Evolutionary conservation across 2,329 filamentous ascomycete species (phyloP), one percentile per base, ranked within the genome.

Genomic region (Nemania bipapillata): DNA sequence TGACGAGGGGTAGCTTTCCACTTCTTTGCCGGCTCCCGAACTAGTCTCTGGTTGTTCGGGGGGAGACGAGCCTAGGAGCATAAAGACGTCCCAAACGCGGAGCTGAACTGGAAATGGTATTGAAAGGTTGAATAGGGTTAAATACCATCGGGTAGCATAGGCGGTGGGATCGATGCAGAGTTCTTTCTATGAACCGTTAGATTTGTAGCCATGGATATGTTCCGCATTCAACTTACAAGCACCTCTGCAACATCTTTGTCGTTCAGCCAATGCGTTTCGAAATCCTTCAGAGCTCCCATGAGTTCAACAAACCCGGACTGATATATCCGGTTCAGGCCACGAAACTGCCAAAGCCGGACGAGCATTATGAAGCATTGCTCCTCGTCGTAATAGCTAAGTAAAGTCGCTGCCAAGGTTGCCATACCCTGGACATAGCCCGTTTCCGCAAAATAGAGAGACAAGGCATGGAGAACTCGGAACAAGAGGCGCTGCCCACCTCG

Each of bases 341-440:
- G 90, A 67, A 96, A 85, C 77, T 93, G 89, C 93, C 95, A 99
- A 77, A 99, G 85, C 26, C 96, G 89, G n/a, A 96, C 94, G 62
- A 98, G 83, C 96, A 99, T 98, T 55, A 98, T 89, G 76, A 99
- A 99, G 5, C 93, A 90, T 74, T 90, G 90, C 80, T 97, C 96
- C 80, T 99, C 96, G 72, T 98, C 95, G 79, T 94, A 99, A 79
- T 99, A 99, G 78, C 95, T 97, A 6, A 99, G 87, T 22, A 99
- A 84, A 0, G 96, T 98, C 0, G 95, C 95, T 1, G 93, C 94
- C 45, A 98, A 84, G 24, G 94, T 92, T 17, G 95, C 96, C 96
- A 99, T 99, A 62, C 96, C 96, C 80, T 99, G 96, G 0, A 98
- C 96, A 79, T 99, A 99, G 30, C 96, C 96, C 5, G 92, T 96